phyloP scores from a whole-genome alignment of 2,329 filamentous ascomycete genomes.

The Colletotrichum sp. region DNA sequence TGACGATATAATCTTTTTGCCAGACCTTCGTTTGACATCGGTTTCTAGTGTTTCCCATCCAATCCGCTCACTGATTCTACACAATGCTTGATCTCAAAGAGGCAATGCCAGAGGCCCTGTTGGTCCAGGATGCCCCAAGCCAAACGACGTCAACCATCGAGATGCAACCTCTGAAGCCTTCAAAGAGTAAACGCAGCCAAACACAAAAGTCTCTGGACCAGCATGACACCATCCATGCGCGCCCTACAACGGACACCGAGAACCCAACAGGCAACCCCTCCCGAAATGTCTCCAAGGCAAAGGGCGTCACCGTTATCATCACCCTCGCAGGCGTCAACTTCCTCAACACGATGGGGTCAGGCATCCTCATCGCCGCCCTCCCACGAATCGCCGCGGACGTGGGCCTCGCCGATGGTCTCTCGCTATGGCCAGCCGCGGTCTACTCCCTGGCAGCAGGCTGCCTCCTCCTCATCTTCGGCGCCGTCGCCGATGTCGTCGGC shows the following conservation, averaged over 20 bases:
- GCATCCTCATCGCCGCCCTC: slow-evolving; percentile 39
- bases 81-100: not conserved
- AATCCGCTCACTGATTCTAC: not conserved
- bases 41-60: not conserved
- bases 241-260: not conserved
- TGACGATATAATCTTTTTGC: not conserved
- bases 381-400: slow-evolving; percentile 41
- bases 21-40: accelerated
- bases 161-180: not conserved
- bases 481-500: slow-evolving; percentile 40
- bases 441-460: slow-evolving; percentile 31
- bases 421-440: slow-evolving; percentile 35
- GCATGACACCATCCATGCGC: not conserved
- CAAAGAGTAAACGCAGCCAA: not conserved
- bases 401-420: slow-evolving; percentile 28
- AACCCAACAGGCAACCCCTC: not conserved
- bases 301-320: slow-evolving; percentile 30
- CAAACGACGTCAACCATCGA: not conserved
- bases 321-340: slow-evolving; percentile 37
- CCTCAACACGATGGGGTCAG: slow-evolving; percentile 39
- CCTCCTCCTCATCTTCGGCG: slow-evolving; percentile 38
- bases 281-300: slow-evolving; percentile 26
- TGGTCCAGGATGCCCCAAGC: not conserved
- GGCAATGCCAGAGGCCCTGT: not conserved
- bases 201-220: not conserved